phyloP scores from a whole-genome alignment of 2,329 filamentous ascomycete species.

The Fusarium nodosum region DNA sequence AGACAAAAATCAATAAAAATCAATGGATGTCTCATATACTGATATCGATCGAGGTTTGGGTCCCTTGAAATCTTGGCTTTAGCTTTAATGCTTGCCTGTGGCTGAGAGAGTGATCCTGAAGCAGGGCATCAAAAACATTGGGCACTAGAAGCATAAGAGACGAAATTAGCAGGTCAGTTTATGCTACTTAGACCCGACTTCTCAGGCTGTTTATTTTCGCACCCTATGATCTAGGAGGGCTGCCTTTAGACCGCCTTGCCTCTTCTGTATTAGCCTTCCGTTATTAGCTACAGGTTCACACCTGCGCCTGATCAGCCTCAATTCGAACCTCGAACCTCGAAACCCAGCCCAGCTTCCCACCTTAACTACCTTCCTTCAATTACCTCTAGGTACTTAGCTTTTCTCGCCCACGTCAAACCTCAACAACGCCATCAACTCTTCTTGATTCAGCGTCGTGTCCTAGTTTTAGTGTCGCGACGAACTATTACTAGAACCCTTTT shows the following conservation, averaged over 20 bases:
- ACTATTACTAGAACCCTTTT: conserved; percentile 7
- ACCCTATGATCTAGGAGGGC: too few species aligned
- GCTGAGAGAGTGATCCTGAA: conserved; percentile 21
- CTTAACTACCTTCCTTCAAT: conserved; percentile 26
- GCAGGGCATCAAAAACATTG: too few species aligned
- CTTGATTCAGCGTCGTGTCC: conserved; percentile 9
- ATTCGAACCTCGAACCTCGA: conserved; percentile 42
- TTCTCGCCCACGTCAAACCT: conserved; percentile 17
- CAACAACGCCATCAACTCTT: conserved; percentile 11
- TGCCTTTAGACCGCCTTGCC: conserved; percentile 47
- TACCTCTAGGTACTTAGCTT: conserved; percentile 15
- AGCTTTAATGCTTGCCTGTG: conserved; percentile 20
- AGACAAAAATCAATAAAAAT: background rate
- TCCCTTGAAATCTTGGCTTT: conserved; percentile 21
- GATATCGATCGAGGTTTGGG: conserved; percentile 8
- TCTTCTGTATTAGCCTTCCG: conserved; percentile 36
- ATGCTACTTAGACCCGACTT: too few species aligned
- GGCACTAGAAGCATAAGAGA: too few species aligned
- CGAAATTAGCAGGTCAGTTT: too few species aligned
- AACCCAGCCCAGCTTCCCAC: conserved; percentile 39
- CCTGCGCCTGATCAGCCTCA: conserved; percentile 49
- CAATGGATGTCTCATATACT: conserved; percentile 10
- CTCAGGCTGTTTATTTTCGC: too few species aligned
- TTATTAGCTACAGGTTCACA: conserved; percentile 34
- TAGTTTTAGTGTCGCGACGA: conserved; percentile 26